Base-by-base conservation (phyloP, 2,329 filamentous ascomycete genomes). In the Pyrenophora graminea region DNA sequence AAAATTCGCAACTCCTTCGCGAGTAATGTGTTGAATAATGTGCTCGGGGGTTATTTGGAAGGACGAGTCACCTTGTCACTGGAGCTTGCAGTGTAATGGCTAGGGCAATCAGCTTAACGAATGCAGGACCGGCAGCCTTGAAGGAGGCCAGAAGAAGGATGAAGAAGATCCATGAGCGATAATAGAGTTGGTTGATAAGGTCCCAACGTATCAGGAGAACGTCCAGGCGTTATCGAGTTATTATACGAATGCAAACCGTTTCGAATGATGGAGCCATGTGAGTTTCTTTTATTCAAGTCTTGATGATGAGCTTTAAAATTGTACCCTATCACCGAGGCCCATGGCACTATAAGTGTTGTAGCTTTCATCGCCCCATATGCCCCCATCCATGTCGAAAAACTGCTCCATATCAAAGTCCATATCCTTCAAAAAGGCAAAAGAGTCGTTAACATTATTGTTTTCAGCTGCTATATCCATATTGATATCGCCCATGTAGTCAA, bases 1-100 rank as follows among this genome's bases (percentile, higher is more conserved):
- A 71, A 76, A 36, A 65, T 80, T 10, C 62, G 75, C 5, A 47
- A 62, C 2, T 54, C 71, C 1, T 76, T 77, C 17, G 42, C 56
- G 2, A 61, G 56, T 2, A 41, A 32, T 0, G 63, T 67, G 39
- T 53, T 71, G 3, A 48, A 61, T 3, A 17, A 55, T 19, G 48
- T 70, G 3, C 33, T 70, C 3, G 41, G 8, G 15, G 53, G 52
- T 18, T 70, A 71, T 45, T 42, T 71, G 39, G 51, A 66, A 10
- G 68, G 51, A 59, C 58, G 12, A 61, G 63, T 8, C 58, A 66
- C 33, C 38, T 65, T 15, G 51, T 68, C 8, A 43, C 56, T 1
- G 50, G 66, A 4, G 52, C 51, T 21, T 66, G 64, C 46, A 62
- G 63, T 19, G 62, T 53, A 3, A 49, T 55, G 13, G 57, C 59